phyloP scores from a whole-genome alignment of 495 filamentous ascomycete species.

The Aspergillus baeticus region DNA sequence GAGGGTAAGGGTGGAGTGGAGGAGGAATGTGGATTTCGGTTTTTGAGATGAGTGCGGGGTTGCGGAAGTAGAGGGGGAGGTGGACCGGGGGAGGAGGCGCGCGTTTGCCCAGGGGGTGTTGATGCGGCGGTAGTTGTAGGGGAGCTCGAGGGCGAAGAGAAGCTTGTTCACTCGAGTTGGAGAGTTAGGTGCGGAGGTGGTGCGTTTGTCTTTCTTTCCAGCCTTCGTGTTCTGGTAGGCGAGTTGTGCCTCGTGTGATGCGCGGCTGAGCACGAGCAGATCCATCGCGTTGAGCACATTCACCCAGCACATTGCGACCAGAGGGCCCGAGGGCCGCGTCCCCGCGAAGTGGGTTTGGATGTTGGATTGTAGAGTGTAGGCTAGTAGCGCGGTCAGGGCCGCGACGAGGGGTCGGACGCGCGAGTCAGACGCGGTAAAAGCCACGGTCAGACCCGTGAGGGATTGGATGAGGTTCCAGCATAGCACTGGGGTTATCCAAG shows the following conservation, averaged over 20 bases:
- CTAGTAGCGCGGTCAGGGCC: background rate
- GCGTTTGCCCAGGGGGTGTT: slow-evolving; percentile 21
- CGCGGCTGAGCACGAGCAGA: slow-evolving; percentile 19
- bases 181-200: background rate
- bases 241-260: slow-evolving; percentile 16
- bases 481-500: slow-evolving; percentile 12
- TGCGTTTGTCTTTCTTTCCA: background rate
- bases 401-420: slow-evolving; percentile 4
- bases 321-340: slow-evolving; percentile 13
- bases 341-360: slow-evolving; percentile 4
- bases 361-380: slow-evolving; percentile 2
- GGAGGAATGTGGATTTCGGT: slow-evolving; percentile 7
- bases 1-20: background rate
- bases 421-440: slow-evolving; percentile 13
- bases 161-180: background rate
- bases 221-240: background rate
- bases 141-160: slow-evolving; percentile 10
- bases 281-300: slow-evolving; percentile 25
- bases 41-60: background rate
- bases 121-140: slow-evolving; percentile 27
- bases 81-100: slow-evolving; percentile 1
- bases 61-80: background rate
- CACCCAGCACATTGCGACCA: slow-evolving; percentile 24
- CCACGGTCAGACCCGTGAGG: slow-evolving; percentile 11
- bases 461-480: slow-evolving; percentile 17